phyloP scores from a whole-genome alignment of 805 yeast species.

The Yarrowia phangngaensis region DNA sequence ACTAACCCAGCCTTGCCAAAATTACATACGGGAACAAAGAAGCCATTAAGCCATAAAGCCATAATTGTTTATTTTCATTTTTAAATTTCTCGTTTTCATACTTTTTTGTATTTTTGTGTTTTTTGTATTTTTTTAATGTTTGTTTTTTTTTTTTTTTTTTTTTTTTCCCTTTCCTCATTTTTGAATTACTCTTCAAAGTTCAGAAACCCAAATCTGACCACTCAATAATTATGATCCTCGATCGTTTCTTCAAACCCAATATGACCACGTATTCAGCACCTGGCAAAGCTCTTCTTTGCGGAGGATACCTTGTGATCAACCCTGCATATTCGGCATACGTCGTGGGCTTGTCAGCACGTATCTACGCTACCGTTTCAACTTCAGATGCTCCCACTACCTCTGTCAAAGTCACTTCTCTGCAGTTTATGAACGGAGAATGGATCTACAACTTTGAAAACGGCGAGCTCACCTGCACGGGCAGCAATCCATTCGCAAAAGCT shows the following conservation, averaged over 20 bases:
- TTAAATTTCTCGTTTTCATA: too few relatives aligned
- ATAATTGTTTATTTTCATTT: too few relatives aligned
- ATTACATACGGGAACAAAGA: too few relatives aligned
- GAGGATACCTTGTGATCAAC: slow-evolving; percentile 88
- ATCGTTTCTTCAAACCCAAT: slow-evolving; percentile 12
- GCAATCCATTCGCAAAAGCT: slow-evolving; percentile 73
- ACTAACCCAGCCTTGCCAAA: too few relatives aligned
- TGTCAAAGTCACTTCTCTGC: slow-evolving; percentile 64
- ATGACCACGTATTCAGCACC: slow-evolving; percentile 78
- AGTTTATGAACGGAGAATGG: slow-evolving; percentile 73
- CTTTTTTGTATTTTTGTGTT: too few relatives aligned
- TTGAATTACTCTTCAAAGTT: neutral
- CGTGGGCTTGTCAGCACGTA: slow-evolving; percentile 82
- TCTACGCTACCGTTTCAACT: slow-evolving; percentile 62
- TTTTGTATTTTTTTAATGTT: too few relatives aligned
- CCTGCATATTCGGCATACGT: slow-evolving; percentile 72
- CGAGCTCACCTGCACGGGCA: slow-evolving; percentile 30
- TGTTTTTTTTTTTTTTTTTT: too few relatives aligned
- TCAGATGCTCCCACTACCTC: slow-evolving; percentile 29
- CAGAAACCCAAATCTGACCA: too few relatives aligned
- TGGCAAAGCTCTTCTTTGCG: slow-evolving; percentile 90
- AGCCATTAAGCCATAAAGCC: too few relatives aligned
- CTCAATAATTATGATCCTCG: slow-evolving; percentile 25
- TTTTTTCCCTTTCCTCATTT: too few relatives aligned
- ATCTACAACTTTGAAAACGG: slow-evolving; percentile 41